These are phyloP conservation scores for Nemania serpens DNA, from an alignment of 2,329 filamentous ascomycete genomes.

Conservation along the genomic window DNA sequence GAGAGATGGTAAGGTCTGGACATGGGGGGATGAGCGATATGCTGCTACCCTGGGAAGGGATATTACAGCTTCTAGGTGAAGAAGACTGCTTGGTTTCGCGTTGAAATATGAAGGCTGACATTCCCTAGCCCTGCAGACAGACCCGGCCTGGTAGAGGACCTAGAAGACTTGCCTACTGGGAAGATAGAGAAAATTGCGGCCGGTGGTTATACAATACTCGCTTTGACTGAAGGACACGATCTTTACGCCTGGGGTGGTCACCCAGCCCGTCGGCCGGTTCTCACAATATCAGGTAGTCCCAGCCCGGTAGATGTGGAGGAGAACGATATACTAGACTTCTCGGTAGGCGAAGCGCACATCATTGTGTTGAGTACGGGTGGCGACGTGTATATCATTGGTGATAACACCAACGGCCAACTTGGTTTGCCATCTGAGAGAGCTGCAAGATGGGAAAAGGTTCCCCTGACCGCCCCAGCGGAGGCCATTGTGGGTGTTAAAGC, in stretches of 20 bases:
- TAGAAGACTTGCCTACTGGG: conserved; percentile 56
- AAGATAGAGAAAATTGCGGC: conserved; percentile 59
- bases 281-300: conserved; percentile 43
- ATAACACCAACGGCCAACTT: conserved; percentile 64
- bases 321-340: conserved; percentile 60
- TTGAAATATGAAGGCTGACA: conserved; percentile 17
- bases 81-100: not conserved
- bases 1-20: conserved; percentile 51
- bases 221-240: conserved; percentile 60
- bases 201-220: conserved; percentile 62
- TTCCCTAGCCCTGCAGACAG: conserved; percentile 48
- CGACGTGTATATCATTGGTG: conserved; percentile 59
- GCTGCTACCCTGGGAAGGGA: conserved; percentile 60
- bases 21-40: conserved; percentile 64
- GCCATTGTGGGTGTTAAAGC: conserved; percentile 51
- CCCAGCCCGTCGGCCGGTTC: conserved; percentile 42
- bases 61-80: conserved; percentile 44
- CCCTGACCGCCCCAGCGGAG: conserved; percentile 39
- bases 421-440: conserved; percentile 47
- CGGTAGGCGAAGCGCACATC: conserved; percentile 63
- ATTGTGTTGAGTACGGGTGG: conserved; percentile 56
- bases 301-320: conserved; percentile 53
- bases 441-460: conserved; percentile 45
- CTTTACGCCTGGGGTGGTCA: conserved; percentile 67
- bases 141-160: conserved; percentile 53